These are phyloP conservation scores for Ascocoryne sarcoides DNA, from an alignment of 2,329 filamentous ascomycete species.

Conservation along the genomic window DNA sequence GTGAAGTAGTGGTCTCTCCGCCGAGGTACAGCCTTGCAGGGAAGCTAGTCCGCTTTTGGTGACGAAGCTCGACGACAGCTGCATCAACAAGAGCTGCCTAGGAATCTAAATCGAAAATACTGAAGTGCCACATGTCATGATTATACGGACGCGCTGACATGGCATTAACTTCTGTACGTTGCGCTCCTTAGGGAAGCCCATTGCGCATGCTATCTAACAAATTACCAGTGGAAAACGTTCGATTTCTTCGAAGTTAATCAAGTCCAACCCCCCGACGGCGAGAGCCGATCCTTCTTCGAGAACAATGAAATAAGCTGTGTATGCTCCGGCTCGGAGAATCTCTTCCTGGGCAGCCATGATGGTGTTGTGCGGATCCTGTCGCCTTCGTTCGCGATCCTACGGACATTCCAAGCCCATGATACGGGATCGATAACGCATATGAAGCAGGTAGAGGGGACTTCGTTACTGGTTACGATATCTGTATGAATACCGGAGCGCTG, in stretches of 20 bases:
- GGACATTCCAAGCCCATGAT: slow-evolving; percentile 82
- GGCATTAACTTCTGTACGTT: slow-evolving; percentile 23
- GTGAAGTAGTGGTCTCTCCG: too few relatives aligned
- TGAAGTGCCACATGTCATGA: slow-evolving; percentile 7
- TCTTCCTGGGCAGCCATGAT: slow-evolving; percentile 81
- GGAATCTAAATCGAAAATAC: neutral
- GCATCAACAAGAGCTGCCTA: neutral
- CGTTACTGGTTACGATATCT: slow-evolving; percentile 73
- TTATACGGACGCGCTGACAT: slow-evolving; percentile 11
- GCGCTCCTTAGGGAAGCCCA: neutral
- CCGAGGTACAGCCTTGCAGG: too few relatives aligned
- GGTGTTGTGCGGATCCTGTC: slow-evolving; percentile 84
- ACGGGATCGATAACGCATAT: slow-evolving; percentile 76
- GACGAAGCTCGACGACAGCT: too few relatives aligned
- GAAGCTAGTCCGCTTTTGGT: too few relatives aligned
- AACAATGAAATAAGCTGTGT: slow-evolving; percentile 76
- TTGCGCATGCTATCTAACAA: slow-evolving; percentile 2
- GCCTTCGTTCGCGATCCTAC: slow-evolving; percentile 75
- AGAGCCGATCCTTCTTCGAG: slow-evolving; percentile 70
- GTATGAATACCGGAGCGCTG: slow-evolving; percentile 30
- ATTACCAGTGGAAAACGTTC: slow-evolving; percentile 87
- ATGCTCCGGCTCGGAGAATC: slow-evolving; percentile 76
- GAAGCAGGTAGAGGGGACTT: slow-evolving; percentile 82
- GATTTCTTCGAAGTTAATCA: slow-evolving; percentile 97
- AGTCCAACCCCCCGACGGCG: slow-evolving; percentile 68